Evolutionary conservation across 208 protist species (phyloP).

Genomic region (Leptomonas pyrrhocoris): DNA sequence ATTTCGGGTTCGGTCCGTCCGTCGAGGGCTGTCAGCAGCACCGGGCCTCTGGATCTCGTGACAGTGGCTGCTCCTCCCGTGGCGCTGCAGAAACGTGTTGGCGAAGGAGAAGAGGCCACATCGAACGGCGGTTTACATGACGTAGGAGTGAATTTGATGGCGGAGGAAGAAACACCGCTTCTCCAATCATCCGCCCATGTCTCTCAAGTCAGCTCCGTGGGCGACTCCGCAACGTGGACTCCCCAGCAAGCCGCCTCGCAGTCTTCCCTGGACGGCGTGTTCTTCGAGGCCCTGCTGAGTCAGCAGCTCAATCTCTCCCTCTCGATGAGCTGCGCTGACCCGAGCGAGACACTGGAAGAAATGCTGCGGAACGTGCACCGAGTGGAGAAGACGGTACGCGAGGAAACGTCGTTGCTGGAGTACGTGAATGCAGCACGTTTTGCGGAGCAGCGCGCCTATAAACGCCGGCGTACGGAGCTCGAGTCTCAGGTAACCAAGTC

Average conservation of each 20-base stretch:
- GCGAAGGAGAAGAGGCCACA: neutral
- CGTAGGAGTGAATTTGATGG: neutral
- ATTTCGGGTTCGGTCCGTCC: slow-evolving; percentile 9
- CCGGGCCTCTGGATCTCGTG: slow-evolving; percentile 13
- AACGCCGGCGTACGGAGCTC: slow-evolving; percentile 26
- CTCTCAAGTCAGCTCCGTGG: neutral
- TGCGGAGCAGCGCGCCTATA: slow-evolving; percentile 46
- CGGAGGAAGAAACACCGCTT: slow-evolving; percentile 3
- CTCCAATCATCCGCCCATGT: slow-evolving; percentile 18
- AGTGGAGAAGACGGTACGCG: slow-evolving; percentile 22
- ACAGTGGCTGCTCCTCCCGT: slow-evolving; percentile 16
- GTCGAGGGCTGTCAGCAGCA: too few species aligned
- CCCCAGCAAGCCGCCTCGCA: slow-evolving; percentile 17
- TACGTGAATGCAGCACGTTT: slow-evolving; percentile 40
- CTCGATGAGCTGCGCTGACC: slow-evolving; percentile 10
- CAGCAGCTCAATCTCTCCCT: slow-evolving; percentile 31
- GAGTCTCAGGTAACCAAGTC: slow-evolving; percentile 22
- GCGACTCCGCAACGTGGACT: neutral
- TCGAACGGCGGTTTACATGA: too few species aligned
- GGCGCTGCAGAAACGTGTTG: neutral
- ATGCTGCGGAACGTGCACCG: slow-evolving; percentile 20
- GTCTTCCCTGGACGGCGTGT: slow-evolving; percentile 27
- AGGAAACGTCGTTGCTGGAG: slow-evolving; percentile 16
- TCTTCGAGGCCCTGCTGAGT: slow-evolving; percentile 48
- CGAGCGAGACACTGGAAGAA: slow-evolving; percentile 26